Evolutionary conservation across 352 stramenopile genomes (phyloP).

Genomic region (Phytophthora citricola): DNA sequence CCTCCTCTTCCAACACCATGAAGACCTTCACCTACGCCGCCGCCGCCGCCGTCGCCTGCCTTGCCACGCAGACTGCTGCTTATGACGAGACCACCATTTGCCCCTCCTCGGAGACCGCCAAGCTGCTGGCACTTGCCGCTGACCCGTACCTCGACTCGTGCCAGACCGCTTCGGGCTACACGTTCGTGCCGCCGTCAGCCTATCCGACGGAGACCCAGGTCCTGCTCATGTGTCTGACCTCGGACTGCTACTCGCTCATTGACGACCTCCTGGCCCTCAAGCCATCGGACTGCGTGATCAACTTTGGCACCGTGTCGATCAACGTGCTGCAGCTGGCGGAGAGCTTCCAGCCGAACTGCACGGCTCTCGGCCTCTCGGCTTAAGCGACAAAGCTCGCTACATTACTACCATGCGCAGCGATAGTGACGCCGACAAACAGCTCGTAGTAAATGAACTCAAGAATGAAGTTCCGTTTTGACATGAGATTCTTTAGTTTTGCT

Average conservation of each 20-base stretch:
- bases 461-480: constrained; percentile 25
- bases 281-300: constrained; percentile 50
- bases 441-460: constrained; percentile 23
- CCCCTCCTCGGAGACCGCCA: constrained; percentile 37
- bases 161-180: constrained; percentile 38
- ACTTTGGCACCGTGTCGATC: constrained; percentile 48
- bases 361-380: constrained; percentile 31
- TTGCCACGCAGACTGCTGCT: constrained; percentile 35
- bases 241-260: constrained; percentile 45
- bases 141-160: constrained; percentile 32
- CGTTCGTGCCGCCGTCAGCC: constrained; percentile 41
- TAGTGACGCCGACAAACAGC: constrained; percentile 12
- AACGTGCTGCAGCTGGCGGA: constrained; percentile 57
- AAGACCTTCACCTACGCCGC: constrained; percentile 46
- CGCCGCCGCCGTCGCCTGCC: constrained; percentile 23
- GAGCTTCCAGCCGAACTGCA: constrained; percentile 47
- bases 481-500: not conserved
- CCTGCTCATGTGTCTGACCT: constrained; percentile 46
- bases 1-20: constrained; percentile 35
- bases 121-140: constrained; percentile 35
- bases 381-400: constrained; percentile 24
- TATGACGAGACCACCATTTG: constrained; percentile 40
- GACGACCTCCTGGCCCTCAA: constrained; percentile 35
- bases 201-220: constrained; percentile 40
- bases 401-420: constrained; percentile 8